These are phyloP conservation scores for Harrya chromipes DNA, from an alignment of 768 basidiomycete species.

Conservation along the genomic window DNA sequence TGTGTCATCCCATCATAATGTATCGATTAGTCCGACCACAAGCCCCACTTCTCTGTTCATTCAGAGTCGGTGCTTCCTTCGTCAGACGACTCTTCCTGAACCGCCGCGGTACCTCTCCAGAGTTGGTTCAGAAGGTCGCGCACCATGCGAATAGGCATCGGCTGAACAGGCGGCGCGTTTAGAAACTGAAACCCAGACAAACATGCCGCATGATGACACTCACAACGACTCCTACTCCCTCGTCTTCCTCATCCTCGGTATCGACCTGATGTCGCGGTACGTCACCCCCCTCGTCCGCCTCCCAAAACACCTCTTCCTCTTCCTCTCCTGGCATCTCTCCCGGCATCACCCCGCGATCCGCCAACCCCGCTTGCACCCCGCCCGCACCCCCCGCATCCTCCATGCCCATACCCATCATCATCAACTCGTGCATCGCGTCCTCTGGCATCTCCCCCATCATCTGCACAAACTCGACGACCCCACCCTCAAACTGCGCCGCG, in stretches of 20 bases:
- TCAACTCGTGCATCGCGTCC: slow-evolving; percentile 58
- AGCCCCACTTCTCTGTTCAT: neutral
- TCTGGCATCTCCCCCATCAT: slow-evolving; percentile 51
- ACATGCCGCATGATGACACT: slow-evolving; percentile 12
- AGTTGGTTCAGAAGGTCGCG: slow-evolving; percentile 58
- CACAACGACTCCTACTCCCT: slow-evolving; percentile 46
- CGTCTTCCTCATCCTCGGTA: slow-evolving; percentile 33
- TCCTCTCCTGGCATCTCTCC: slow-evolving; percentile 47
- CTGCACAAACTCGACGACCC: slow-evolving; percentile 62
- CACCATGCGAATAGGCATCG: slow-evolving; percentile 55
- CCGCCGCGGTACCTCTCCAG: slow-evolving; percentile 41
- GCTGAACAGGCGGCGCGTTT: slow-evolving; percentile 33
- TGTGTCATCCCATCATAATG: no score
- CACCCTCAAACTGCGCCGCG: no score
- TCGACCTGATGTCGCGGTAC: slow-evolving; percentile 25
- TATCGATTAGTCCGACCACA: no score
- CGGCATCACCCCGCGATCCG: slow-evolving; percentile 33
- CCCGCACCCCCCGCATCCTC: slow-evolving; percentile 28
- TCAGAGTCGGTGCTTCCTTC: slow-evolving; percentile 9
- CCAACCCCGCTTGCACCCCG: slow-evolving; percentile 25
- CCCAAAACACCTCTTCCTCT: slow-evolving; percentile 22
- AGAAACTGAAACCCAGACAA: neutral
- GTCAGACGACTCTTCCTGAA: slow-evolving; percentile 19
- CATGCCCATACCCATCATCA: slow-evolving; percentile 46
- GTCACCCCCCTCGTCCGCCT: slow-evolving; percentile 26